Base-by-base conservation (phyloP, 2,329 filamentous ascomycete genomes). In the Furcasterigmium furcatum region DNA sequence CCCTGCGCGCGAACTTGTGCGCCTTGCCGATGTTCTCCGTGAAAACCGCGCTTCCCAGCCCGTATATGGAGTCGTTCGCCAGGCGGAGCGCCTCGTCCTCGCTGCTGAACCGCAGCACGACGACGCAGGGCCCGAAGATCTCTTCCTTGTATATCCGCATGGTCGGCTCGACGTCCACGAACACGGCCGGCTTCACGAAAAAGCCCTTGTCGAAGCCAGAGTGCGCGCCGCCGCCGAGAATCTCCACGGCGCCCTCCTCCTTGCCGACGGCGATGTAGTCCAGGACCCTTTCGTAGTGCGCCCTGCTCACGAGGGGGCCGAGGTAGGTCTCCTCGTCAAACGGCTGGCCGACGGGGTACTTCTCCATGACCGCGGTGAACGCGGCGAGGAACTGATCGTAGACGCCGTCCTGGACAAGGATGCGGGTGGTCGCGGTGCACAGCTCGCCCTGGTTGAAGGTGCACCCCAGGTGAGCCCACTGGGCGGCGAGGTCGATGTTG, bases 221-320 rank as follows among this genome's bases (percentile, higher is more conserved):
- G 10, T 54, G 47, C 21, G 52, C 55, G 4, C 55, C 84, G 38
- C 67, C 67, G 44, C 67, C 67, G 0, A 58, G 46, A 5, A 53
- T 56, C 8, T 87, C 66, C 1, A 66, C 80, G 1, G 81, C 79
- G 14, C 82, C 84, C 54, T 83, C 79, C 3, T 71, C 70, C 57
- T 82, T 80, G 12, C 82, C 85, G n/a, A 70, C 57, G 47, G 85
- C 73, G 41, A 89, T 79, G 60, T 84, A 89, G 2, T 72, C 74
- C 24, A 88, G 69, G 4, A 90, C 74, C 20, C 78, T 70, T 39
- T 87, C 82, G 54, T 79, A 82, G 55, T 88, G 85, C 14, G 70
- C 61, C 58, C 79, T 79, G 5, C 80, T 82, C 47, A 87, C 76
- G 58, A 86, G 83, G 0, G 85, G 85, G 1, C 84, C 84, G 61